Percentiles rank a stretch among this genome's conserved stretches.
phyloP scores from a whole-genome alignment of 495 filamentous ascomycete species.

The Aspergillus bertholletiae region DNA sequence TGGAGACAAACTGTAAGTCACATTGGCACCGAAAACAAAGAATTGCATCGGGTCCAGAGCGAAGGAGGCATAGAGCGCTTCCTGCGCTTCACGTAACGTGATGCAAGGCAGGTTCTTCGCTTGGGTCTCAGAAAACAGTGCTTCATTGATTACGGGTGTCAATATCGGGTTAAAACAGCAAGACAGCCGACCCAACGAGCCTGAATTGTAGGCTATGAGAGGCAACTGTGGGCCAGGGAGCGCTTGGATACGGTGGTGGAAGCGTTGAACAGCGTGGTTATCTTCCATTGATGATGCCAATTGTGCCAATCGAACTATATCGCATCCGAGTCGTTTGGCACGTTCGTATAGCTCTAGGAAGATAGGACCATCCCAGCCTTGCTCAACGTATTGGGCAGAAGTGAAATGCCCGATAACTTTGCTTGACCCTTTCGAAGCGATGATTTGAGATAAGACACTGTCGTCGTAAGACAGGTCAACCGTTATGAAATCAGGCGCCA shows the following conservation, averaged over 20 bases:
- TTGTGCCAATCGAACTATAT: constrained; percentile 47
- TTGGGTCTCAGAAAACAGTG: constrained; percentile 19
- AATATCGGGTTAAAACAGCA: constrained; percentile 63
- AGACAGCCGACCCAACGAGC: constrained; percentile 59
- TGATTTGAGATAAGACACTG: constrained; percentile 47
- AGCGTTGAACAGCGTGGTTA: constrained; percentile 39
- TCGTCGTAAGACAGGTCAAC: constrained; percentile 61
- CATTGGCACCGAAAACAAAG: constrained; percentile 42
- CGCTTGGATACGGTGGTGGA: constrained; percentile 30
- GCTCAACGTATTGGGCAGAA: constrained; percentile 39
- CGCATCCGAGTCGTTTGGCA: constrained; percentile 41
- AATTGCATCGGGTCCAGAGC: constrained; percentile 49
- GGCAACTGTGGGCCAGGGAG: constrained; percentile 34
- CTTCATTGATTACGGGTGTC: constrained; percentile 52
- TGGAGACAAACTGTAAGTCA: constrained; percentile 43
- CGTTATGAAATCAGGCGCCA: constrained; percentile 67
- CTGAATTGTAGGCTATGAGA: constrained; percentile 70
- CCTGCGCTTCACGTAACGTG: constrained; percentile 34
- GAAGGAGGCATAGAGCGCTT: constrained; percentile 52
- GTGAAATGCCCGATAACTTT: constrained; percentile 66
- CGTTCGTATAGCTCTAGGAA: constrained; percentile 37
- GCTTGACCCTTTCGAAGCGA: constrained; percentile 55
- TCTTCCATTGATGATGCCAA: constrained; percentile 37
- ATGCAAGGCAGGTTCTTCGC: constrained; percentile 36
- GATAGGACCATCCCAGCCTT: constrained; percentile 38